phyloP scores from a whole-genome alignment of 768 basidiomycete species.

The Grammothele lineata region DNA sequence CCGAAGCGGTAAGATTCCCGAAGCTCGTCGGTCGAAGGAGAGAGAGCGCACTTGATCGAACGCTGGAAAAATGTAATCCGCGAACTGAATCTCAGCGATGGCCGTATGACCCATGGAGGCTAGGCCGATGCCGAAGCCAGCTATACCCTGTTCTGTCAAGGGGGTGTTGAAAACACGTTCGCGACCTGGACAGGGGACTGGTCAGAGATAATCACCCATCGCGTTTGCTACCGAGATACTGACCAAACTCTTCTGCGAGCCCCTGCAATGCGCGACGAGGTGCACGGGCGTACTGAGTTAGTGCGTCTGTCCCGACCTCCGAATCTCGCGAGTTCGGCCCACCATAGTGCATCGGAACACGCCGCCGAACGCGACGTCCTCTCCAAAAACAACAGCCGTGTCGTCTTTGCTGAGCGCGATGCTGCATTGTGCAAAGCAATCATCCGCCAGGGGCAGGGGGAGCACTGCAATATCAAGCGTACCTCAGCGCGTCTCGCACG shows the following conservation, averaged over 20 bases:
- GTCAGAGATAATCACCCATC: too few relatives aligned
- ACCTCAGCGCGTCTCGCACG: conserved; percentile 87
- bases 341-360: conserved; percentile 95
- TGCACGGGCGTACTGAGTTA: too few relatives aligned
- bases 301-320: too few relatives aligned
- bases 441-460: conserved; percentile 2
- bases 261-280: too few relatives aligned
- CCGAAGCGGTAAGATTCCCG: too few relatives aligned
- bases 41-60: conserved; percentile 73
- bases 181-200: conserved; percentile 44
- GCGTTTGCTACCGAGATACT: conserved; percentile 20
- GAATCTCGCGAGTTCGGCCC: neutral
- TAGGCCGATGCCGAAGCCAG: conserved; percentile 89
- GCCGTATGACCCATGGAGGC: conserved; percentile 93
- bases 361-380: conserved; percentile 90
- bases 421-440: conserved; percentile 33
- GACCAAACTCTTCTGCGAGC: conserved; percentile 89
- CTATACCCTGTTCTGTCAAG: conserved; percentile 89
- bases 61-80: conserved; percentile 90
- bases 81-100: conserved; percentile 91
- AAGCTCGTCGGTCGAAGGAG: too few relatives aligned
- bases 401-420: conserved; percentile 84
- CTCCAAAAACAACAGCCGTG: conserved; percentile 84
- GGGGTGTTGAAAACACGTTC: conserved; percentile 97
- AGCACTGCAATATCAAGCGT: conserved; percentile 11